These are phyloP conservation scores for Sistotremastrum suecicum DNA, from an alignment of 768 basidiomycete species.

Conservation along the genomic window DNA sequence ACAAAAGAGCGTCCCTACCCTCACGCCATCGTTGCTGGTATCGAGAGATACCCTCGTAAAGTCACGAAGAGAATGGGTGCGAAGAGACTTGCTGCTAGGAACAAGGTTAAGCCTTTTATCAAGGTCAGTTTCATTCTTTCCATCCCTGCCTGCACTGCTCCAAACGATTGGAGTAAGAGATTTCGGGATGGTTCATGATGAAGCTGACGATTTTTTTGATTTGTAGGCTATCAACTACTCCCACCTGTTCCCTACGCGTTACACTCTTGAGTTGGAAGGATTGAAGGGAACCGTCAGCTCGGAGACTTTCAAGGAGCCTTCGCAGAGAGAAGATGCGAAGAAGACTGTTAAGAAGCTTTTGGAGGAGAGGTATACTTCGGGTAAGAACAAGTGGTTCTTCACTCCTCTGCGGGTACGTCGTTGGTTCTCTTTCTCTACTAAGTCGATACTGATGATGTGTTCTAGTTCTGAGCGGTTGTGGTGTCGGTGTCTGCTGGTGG, in stretches of 20 bases:
- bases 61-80: conserved; percentile 96
- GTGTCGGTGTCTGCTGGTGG: no score
- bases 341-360: conserved; percentile 93
- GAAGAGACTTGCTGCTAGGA: conserved; percentile 84
- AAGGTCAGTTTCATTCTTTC: conserved; percentile 42
- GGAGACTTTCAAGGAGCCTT: conserved; percentile 96
- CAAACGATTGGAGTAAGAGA: neutral
- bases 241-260: conserved; percentile 98
- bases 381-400: conserved; percentile 99
- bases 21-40: conserved; percentile 95
- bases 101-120: conserved; percentile 99
- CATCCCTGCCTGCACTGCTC: neutral
- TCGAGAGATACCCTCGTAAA: conserved; percentile 97
- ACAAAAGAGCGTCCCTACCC: conserved; percentile 94
- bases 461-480: conserved; percentile 6
- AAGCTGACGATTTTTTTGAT: neutral
- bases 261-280: conserved; percentile 90
- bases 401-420: conserved; percentile 55
- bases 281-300: conserved; percentile 73
- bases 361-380: conserved; percentile 85
- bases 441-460: neutral
- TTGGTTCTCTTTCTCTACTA: neutral
- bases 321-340: conserved; percentile 89
- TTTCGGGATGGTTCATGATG: neutral
- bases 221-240: conserved; percentile 88